Conservation (phyloP, 2,329 filamentous ascomycete species). For the Leptodontidium sp. region DNA sequence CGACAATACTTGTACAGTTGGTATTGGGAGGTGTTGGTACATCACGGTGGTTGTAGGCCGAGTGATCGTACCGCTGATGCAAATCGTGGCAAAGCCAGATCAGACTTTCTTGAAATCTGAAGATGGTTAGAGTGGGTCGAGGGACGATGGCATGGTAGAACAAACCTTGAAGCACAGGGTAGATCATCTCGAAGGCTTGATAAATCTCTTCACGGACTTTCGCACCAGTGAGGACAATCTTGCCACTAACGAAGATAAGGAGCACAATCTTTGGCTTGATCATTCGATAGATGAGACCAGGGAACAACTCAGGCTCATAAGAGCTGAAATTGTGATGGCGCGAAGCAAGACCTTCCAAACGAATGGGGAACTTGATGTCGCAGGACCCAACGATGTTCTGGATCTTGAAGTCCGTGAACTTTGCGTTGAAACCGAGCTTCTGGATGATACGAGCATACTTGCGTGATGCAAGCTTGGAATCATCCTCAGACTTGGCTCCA, state of each 20-base stretch:
- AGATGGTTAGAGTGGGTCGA: constrained; percentile 22
- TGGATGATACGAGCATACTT: constrained; percentile 99
- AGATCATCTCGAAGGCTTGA: constrained; percentile 96
- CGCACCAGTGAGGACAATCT: constrained; percentile 96
- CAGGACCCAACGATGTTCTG: constrained; percentile 99
- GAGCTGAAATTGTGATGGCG: constrained; percentile 99
- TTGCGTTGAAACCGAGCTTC: constrained; percentile 99
- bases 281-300: constrained; percentile 99
- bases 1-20: constrained; percentile 45
- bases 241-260: constrained; percentile 96
- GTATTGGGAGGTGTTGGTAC: constrained; percentile 41
- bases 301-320: constrained; percentile 98
- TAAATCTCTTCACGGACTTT: constrained; percentile 99
- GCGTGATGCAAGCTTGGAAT: constrained; percentile 93
- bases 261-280: constrained; percentile 99
- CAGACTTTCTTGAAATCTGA: constrained; percentile 50
- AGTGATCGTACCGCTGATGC: constrained; percentile 45
- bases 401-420: constrained; percentile 99
- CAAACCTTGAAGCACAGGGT: constrained; percentile 89
- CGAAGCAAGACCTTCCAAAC: constrained; percentile 91
- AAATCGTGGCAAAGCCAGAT: constrained; percentile 39
- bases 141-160: constrained; percentile 29
- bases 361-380: constrained; percentile 99
- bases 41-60: constrained; percentile 37
- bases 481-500: constrained; percentile 96